These are phyloP conservation scores for Diaporthe ampelina DNA, from an alignment of 2,329 filamentous ascomycete genomes.

Conservation along the genomic window DNA sequence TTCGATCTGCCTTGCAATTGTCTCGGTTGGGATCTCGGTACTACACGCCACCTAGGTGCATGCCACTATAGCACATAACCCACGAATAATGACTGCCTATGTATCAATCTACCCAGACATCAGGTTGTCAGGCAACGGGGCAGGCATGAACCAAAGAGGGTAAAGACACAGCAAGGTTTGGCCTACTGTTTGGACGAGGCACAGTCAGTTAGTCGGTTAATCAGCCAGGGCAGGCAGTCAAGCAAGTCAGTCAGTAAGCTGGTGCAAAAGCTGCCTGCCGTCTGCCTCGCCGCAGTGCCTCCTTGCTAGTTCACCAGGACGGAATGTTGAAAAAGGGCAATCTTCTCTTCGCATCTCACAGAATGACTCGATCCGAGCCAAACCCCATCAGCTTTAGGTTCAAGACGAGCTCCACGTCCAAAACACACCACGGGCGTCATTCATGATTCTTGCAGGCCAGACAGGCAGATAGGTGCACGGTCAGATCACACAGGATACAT, in stretches of 20 bases:
- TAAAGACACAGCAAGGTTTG: constrained; percentile 1
- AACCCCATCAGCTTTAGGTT: constrained; percentile 1
- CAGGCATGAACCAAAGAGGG: background rate
- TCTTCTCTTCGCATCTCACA: background rate
- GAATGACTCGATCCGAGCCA: background rate
- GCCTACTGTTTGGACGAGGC: constrained; percentile 26
- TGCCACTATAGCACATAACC: background rate
- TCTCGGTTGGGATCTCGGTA: background rate
- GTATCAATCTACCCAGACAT: background rate
- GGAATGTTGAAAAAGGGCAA: background rate
- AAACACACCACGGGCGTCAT: background rate
- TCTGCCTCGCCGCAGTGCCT: background rate
- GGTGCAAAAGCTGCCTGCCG: background rate
- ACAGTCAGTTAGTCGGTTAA: background rate
- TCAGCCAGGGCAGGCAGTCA: too few relatives aligned
- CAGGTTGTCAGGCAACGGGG: background rate
- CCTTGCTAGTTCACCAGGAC: background rate
- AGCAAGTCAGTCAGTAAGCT: too few relatives aligned
- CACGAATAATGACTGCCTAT: background rate
- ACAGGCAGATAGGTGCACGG: background rate
- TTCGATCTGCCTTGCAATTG: constrained; percentile 9
- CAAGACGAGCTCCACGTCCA: constrained; percentile 3
- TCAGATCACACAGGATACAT: background rate
- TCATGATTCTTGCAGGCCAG: too few relatives aligned
- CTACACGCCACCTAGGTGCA: background rate